A percentile compares a stretch with the other conserved stretches of the same genome.
phyloP scores from a whole-genome alignment of 306 rosid species.

The Vigna nakashimae region DNA sequence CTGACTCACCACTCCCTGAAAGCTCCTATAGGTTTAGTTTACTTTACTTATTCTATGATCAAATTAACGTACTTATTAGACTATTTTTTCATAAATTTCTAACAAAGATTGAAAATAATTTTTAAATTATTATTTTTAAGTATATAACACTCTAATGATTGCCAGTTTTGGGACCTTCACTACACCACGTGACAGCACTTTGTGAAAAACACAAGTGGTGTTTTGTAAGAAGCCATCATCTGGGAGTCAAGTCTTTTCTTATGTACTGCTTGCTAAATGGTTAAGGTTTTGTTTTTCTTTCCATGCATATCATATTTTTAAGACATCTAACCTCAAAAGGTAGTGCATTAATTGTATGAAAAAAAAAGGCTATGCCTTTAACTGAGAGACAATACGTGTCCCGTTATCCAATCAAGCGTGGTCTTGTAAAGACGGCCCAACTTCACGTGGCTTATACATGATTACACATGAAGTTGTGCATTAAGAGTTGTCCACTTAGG shows the following conservation, averaged over 20 bases:
- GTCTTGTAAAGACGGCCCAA: not conserved
- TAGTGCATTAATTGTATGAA: not conserved
- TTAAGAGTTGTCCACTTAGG: slow-evolving; percentile 12
- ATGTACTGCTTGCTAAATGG: not conserved
- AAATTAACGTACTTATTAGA: not conserved
- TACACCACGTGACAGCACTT: not conserved
- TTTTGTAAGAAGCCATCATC: not conserved
- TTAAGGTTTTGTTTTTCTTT: not conserved
- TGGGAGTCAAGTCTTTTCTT: not conserved
- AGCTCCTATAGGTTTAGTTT: not conserved
- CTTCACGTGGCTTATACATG: slow-evolving; percentile 22
- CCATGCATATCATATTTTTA: not conserved
- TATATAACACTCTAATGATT: not conserved
- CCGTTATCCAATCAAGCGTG: slow-evolving; percentile 4
- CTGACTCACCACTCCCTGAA: not conserved
- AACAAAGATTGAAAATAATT: not conserved
- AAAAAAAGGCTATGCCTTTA: not conserved
- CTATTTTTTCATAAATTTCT: not conserved
- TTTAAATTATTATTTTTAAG: not conserved
- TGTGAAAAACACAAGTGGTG: not conserved
- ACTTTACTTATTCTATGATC: not conserved
- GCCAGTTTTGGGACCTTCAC: not conserved
- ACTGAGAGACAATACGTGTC: not conserved
- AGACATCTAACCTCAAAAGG: not conserved
- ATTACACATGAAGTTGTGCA: slow-evolving; percentile 16